These are phyloP conservation scores for Madurella mycetomatis DNA, from an alignment of 2,329 filamentous ascomycete species.

Conservation along the genomic window DNA sequence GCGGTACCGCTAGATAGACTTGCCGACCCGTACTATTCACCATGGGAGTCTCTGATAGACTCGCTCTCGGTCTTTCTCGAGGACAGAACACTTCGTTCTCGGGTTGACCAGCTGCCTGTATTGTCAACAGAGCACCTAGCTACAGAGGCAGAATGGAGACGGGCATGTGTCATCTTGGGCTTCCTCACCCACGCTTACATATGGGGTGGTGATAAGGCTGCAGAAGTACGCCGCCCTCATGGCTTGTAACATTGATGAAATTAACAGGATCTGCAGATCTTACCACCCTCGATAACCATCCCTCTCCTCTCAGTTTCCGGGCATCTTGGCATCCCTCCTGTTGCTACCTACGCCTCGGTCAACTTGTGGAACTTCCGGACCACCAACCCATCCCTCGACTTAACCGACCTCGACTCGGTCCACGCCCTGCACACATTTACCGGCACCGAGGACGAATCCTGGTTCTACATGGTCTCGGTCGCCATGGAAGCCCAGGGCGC, in stretches of 20 bases:
- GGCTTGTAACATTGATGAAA: neutral
- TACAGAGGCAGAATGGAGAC: slow-evolving; percentile 68
- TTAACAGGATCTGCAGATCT: slow-evolving; percentile 37
- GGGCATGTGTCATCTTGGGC: slow-evolving; percentile 73
- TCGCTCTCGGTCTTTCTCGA: slow-evolving; percentile 66
- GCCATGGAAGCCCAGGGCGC: slow-evolving; percentile 84
- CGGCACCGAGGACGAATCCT: slow-evolving; percentile 83
- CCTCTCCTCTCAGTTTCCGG: slow-evolving; percentile 70
- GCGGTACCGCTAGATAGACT: slow-evolving; percentile 62
- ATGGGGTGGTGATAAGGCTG: slow-evolving; percentile 75
- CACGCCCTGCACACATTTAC: slow-evolving; percentile 77
- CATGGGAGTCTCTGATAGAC: slow-evolving; percentile 70
- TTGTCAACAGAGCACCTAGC: slow-evolving; percentile 61
- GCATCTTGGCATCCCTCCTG: slow-evolving; percentile 75
- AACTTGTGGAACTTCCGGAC: slow-evolving; percentile 85
- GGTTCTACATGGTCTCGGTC: slow-evolving; percentile 87
- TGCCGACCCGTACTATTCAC: slow-evolving; percentile 67
- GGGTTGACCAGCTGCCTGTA: slow-evolving; percentile 62
- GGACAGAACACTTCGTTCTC: slow-evolving; percentile 56
- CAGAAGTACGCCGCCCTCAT: slow-evolving; percentile 51
- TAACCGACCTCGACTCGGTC: slow-evolving; percentile 65
- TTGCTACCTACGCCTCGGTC: slow-evolving; percentile 83
- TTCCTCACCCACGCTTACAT: slow-evolving; percentile 84
- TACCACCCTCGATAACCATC: slow-evolving; percentile 72
- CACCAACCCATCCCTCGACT: slow-evolving; percentile 34